Evolutionary conservation across 108 stramenopile genomes (phyloP).

Genomic region (Seminavis robusta): DNA sequence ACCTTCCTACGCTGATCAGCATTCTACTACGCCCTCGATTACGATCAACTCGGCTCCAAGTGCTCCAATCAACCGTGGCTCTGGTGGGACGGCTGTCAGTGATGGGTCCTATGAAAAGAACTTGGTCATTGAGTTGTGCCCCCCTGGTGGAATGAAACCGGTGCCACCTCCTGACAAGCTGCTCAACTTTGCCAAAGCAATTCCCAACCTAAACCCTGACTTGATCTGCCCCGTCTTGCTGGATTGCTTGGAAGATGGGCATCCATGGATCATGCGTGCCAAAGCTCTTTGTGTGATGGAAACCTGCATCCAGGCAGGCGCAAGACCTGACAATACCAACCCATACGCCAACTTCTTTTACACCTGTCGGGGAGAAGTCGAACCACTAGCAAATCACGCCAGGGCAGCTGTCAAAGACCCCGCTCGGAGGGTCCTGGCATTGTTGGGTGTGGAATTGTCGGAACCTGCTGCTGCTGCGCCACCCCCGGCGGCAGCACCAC

Average conservation of each 20-base stretch:
- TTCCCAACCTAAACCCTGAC: constrained; percentile 80
- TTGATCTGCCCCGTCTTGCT: constrained; percentile 81
- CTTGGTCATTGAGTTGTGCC: constrained; percentile 88
- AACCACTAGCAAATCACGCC: constrained; percentile 60
- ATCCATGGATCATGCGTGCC: constrained; percentile 89
- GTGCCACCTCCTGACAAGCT: constrained; percentile 89
- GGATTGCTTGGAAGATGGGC: constrained; percentile 84
- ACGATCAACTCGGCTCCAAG: constrained; percentile 11
- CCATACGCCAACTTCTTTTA: constrained; percentile 82
- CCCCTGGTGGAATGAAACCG: constrained; percentile 92
- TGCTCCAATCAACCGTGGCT: constrained; percentile 6
- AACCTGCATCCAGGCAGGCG: constrained; percentile 45
- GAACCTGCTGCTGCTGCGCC: constrained; percentile 6
- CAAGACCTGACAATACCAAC: constrained; percentile 22
- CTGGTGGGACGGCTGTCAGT: constrained; percentile 41
- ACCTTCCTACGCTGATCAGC: too few species aligned
- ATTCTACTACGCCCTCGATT: constrained; percentile 32
- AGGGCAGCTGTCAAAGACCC: constrained; percentile 64
- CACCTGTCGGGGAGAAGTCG: constrained; percentile 73
- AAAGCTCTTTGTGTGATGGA: constrained; percentile 89
- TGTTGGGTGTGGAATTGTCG: constrained; percentile 47
- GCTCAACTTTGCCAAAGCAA: constrained; percentile 60
- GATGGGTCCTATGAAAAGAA: constrained; percentile 89
- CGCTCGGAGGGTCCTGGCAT: constrained; percentile 60
- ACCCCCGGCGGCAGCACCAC: constrained; percentile 27